These are phyloP conservation scores for Arabidopsis arenosa DNA, from an alignment of 345 rosid genomes.

Conservation along the genomic window DNA sequence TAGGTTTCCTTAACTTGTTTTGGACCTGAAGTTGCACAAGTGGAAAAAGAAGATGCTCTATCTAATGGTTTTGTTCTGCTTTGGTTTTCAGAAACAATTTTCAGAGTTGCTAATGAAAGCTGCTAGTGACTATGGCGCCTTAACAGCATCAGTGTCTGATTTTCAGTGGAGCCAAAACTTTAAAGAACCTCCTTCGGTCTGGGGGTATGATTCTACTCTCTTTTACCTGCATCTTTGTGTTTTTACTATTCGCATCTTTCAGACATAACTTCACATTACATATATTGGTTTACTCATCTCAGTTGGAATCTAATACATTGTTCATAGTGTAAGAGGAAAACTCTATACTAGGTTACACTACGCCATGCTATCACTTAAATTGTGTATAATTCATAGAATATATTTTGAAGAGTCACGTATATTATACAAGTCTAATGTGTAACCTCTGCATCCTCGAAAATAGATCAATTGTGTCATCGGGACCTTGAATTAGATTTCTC, in stretches of 20 bases:
- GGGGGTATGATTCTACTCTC: slow-evolving; percentile 68
- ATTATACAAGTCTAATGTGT: too few relatives aligned
- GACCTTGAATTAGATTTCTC: neutral
- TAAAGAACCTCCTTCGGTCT: slow-evolving; percentile 93
- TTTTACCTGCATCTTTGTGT: slow-evolving; percentile 28
- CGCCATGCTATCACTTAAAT: too few relatives aligned
- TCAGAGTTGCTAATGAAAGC: slow-evolving; percentile 97
- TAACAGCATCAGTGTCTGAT: slow-evolving; percentile 91
- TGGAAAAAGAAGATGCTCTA: slow-evolving; percentile 6
- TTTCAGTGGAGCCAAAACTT: slow-evolving; percentile 99
- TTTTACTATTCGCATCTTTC: slow-evolving; percentile 1
- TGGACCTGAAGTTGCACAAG: neutral
- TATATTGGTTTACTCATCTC: neutral
- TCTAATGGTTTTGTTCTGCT: slow-evolving; percentile 27
- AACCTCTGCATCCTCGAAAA: too few relatives aligned
- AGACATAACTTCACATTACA: slow-evolving; percentile 7
- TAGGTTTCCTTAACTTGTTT: neutral
- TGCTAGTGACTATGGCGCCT: slow-evolving; percentile 93
- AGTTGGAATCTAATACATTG: neutral
- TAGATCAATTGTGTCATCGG: slow-evolving; percentile 6
- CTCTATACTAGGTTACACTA: neutral
- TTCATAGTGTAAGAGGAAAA: slow-evolving; percentile 21
- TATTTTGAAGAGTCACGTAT: too few relatives aligned
- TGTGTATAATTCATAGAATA: neutral
- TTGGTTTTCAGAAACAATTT: slow-evolving; percentile 83